Evolutionary conservation across 2,329 filamentous ascomycete species (phyloP).

Genomic region (Truncatella angustata): DNA sequence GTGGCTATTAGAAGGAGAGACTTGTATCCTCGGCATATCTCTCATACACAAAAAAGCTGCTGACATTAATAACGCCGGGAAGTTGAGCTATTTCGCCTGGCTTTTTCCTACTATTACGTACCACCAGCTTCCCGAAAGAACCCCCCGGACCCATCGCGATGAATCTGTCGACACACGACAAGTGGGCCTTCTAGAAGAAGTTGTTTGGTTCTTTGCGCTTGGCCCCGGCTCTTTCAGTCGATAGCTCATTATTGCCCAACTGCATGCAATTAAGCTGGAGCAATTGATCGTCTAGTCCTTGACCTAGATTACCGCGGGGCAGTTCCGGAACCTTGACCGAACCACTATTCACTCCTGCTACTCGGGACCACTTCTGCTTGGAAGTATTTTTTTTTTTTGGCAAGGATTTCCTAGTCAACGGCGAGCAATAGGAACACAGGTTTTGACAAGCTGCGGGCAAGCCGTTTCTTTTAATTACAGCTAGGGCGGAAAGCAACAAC

Average conservation of each 20-base stretch:
- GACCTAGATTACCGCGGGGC: slow-evolving; percentile 4
- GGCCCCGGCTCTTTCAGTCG: neutral
- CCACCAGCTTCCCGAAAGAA: neutral
- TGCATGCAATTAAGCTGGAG: slow-evolving; percentile 5
- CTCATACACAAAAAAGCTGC: too few relatives aligned
- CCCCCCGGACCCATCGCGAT: slow-evolving; percentile 7
- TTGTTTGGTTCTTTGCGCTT: neutral
- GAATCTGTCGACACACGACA: slow-evolving; percentile 7
- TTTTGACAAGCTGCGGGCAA: slow-evolving; percentile 1
- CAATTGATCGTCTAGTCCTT: slow-evolving; percentile 1
- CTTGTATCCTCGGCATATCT: too few relatives aligned
- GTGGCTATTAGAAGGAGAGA: too few relatives aligned
- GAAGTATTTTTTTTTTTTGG: neutral
- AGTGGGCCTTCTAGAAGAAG: slow-evolving; percentile 9
- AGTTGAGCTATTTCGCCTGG: neutral
- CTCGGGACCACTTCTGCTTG: too few relatives aligned
- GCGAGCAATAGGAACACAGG: slow-evolving; percentile 6
- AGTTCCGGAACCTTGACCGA: slow-evolving; percentile 6
- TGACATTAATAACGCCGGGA: too few relatives aligned
- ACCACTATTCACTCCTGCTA: slow-evolving; percentile 5
- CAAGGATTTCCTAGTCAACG: slow-evolving; percentile 1
- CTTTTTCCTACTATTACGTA: neutral
- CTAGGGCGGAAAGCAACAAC: neutral
- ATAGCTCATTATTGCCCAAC: slow-evolving; percentile 3
- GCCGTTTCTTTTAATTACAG: neutral